Evolutionary conservation across 139 green algal genomes (phyloP), one percentile per base, ranked within the genome.

Genomic region (Chlorella sp.): DNA sequence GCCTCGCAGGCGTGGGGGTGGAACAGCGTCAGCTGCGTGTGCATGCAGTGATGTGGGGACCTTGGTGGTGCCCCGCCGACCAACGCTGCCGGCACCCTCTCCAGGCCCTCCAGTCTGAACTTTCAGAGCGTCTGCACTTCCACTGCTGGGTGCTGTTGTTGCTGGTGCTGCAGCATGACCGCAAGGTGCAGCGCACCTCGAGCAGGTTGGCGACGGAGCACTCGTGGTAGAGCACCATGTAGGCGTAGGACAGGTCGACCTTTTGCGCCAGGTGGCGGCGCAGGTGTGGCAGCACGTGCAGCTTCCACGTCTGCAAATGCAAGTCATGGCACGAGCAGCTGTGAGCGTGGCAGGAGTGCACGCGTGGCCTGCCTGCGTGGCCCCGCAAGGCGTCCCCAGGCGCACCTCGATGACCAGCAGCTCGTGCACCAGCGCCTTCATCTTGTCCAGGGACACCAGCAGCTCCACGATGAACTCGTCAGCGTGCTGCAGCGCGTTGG

Each of bases 381-480:
- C n/a, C n/a, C n/a, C n/a, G n/a, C n/a, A n/a, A n/a, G n/a, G n/a
- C n/a, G 42, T 10, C 42, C 42, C 42, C 42, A 42, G n/a, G 27
- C 61, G 24, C 62, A 88, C 83, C 84, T 96, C 90, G 26, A 89
- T 88, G 2, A 83, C 67, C 30, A 96, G 82, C 42, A 95, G 83
- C 33, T 95, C 85, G 35, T 89, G 77, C 2, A 94, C 75, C 31
- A 96, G 78, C 29, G 85, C 55, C 0, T 77, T 50, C 42, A 96
- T 63, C 73, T 89, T 91, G 77, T 93, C 90, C 17, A 82, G 69
- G 0, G 83, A 89, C 23, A 94, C 78, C 49, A 96, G 79, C 35
- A 86, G 69, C 72, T 95, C 88, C 62, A 93, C 85, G 0, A 97
- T 86, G 76, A 93, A 96, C 77, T 97, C 93, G 66, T 97, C 89